A percentile compares a stretch with the other conserved stretches of the same genome.
phyloP scores from a whole-genome alignment of 495 filamentous ascomycete species.

The Jackrogersella multiformis region DNA sequence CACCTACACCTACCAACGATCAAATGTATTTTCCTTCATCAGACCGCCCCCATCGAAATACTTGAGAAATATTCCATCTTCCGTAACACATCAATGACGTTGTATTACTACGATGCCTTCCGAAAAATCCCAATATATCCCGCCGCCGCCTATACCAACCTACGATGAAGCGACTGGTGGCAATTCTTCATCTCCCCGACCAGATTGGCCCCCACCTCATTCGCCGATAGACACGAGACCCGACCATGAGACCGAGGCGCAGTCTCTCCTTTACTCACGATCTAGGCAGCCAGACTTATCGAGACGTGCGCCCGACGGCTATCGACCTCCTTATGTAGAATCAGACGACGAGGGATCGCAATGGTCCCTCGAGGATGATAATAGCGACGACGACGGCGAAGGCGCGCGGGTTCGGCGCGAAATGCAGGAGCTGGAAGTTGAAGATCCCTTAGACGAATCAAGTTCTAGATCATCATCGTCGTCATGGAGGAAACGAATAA shows the following conservation, averaged over 20 bases:
- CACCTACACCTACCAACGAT: conserved; percentile 17
- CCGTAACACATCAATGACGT: conserved; percentile 30
- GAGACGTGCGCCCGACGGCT: conserved; percentile 59
- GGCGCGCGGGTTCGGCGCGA: conserved; percentile 74
- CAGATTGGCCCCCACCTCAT: too few species aligned
- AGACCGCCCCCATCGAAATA: conserved; percentile 12
- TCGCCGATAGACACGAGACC: conserved; percentile 47
- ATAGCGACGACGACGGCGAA: conserved; percentile 51
- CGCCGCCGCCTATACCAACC: conserved; percentile 82
- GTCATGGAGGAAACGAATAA: conserved; percentile 62
- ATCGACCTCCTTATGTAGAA: conserved; percentile 81
- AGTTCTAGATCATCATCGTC: conserved; percentile 49
- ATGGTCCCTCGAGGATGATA: conserved; percentile 54
- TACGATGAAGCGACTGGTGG: conserved; percentile 88
- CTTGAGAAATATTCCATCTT: neutral
- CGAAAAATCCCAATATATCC: conserved; percentile 63
- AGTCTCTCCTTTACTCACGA: conserved; percentile 65
- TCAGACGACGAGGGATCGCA: conserved; percentile 57
- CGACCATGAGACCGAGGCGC: conserved; percentile 58
- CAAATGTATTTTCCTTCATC: conserved; percentile 18
- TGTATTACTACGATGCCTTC: conserved; percentile 53
- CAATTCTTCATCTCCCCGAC: conserved; percentile 48
- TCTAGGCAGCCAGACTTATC: conserved; percentile 48
- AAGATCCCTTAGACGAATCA: conserved; percentile 69
- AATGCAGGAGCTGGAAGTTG: conserved; percentile 89